Base-by-base conservation (phyloP, 805 yeast genomes). In the Hanseniaspora jakobsenii region DNA sequence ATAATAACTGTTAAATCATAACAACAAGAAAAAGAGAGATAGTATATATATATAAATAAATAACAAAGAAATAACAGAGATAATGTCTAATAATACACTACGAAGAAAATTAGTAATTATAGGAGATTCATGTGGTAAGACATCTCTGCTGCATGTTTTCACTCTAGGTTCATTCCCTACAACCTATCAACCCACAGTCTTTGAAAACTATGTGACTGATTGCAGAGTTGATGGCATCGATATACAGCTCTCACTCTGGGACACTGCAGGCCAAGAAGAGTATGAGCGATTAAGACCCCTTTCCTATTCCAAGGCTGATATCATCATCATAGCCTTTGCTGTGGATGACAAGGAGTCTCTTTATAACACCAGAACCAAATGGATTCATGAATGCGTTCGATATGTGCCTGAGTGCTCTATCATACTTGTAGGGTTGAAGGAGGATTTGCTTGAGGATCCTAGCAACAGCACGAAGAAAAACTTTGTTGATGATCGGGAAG, bases 251-350 rank as follows among this genome's bases (percentile, higher is more conserved):
- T 87, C 94, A 2, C 64, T 86, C 21, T 86, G 96, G 95, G 96
- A 86, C 59, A 86, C 95, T 1, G 95, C 96, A 3, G 96, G 96
- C 2, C 95, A 86, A 63, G 96, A 86, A 64, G 96, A 86, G 62
- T 86, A 86, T 58, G 95, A 86, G 53, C 66, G 95, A 48, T 66
- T 87, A 48, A 72, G 95, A 49, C 95, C 95, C 0, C 66, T 87
- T 51, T 81, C 94, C 18, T 87, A 87, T 56, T 74, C 87, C 9
- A 80, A 83, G 54, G 93, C 95, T 2, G 82, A 87, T 60, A 81
- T 83, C 46, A 79, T 87, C 42, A 64, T 86, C 44, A 79, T 86
- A 44, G 95, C 89, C 0, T 87, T 82, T 63, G 84, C 95, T 0
- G 66, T 86, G 16, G 83, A 87, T 58, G 77, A 75, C 22, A 86